phyloP scores from a whole-genome alignment of 768 basidiomycete species.

The Rhizopogon vesiculosus region DNA sequence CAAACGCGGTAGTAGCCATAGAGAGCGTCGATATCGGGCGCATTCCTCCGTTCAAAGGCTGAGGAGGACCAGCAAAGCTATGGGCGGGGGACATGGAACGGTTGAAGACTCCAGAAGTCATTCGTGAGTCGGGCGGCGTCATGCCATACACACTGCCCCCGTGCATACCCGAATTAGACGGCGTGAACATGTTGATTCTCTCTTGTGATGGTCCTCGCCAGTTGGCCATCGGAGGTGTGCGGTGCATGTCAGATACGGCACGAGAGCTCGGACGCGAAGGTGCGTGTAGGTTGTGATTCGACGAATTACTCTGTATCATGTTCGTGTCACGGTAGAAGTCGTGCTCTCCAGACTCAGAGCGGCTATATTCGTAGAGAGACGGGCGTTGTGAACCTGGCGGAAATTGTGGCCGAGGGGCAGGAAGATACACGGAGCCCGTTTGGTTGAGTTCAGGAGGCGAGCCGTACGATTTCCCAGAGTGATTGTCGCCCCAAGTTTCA shows the following conservation, averaged over 20 bases:
- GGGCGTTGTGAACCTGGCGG: slow-evolving; percentile 34
- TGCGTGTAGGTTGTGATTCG: slow-evolving; percentile 25
- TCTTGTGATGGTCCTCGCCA: slow-evolving; percentile 33
- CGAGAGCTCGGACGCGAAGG: slow-evolving; percentile 28
- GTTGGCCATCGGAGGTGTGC: slow-evolving; percentile 16
- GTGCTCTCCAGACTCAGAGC: slow-evolving; percentile 43
- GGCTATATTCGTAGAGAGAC: slow-evolving; percentile 34
- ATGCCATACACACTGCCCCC: slow-evolving; percentile 37
- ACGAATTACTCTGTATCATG: slow-evolving; percentile 30
- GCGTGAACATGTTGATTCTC: slow-evolving; percentile 28
- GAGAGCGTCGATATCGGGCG: slow-evolving; percentile 58
- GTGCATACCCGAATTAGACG: slow-evolving; percentile 31
- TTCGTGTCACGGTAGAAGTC: slow-evolving; percentile 54
- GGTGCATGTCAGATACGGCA: slow-evolving; percentile 25
- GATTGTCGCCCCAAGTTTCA: slow-evolving; percentile 48
- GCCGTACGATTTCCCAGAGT: slow-evolving; percentile 44
- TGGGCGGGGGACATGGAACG: slow-evolving; percentile 27
- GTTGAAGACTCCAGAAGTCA: slow-evolving; percentile 40
- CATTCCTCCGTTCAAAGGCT: slow-evolving; percentile 23
- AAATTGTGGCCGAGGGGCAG: slow-evolving; percentile 33
- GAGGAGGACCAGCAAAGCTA: slow-evolving; percentile 24
- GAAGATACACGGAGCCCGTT: slow-evolving; percentile 15
- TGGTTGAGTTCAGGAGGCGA: slow-evolving; percentile 28
- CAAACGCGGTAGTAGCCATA: slow-evolving; percentile 53
- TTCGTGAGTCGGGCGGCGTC: slow-evolving; percentile 36